phyloP scores from a whole-genome alignment of 169 alveolate genomes.

The Plasmodium gallinaceum region DNA sequence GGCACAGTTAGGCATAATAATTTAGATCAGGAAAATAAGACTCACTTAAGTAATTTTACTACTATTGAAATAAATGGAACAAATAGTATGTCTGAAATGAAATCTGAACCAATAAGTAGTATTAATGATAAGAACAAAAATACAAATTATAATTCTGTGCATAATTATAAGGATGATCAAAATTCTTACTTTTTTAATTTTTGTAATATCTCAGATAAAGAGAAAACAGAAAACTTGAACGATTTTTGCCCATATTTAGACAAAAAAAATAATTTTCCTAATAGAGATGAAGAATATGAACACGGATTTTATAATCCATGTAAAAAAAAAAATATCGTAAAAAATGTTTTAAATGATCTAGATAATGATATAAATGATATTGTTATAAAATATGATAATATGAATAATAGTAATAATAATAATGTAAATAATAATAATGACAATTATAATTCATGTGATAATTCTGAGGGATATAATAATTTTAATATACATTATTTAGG shows the following conservation, averaged over 20 bases:
- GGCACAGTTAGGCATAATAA: background rate
- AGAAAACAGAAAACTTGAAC: conserved; percentile 4
- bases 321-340: background rate
- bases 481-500: conserved; percentile 67
- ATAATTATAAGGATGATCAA: conserved; percentile 12
- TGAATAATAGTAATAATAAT: background rate
- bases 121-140: background rate
- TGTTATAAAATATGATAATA: conserved; percentile 18
- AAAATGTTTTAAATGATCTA: conserved; percentile 13
- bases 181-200: conserved; percentile 23
- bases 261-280: background rate
- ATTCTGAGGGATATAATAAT: conserved; percentile 31
- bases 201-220: conserved; percentile 1
- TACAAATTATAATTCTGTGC: background rate
- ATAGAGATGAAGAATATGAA: conserved; percentile 9
- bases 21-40: background rate
- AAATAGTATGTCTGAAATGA: background rate
- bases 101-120: background rate
- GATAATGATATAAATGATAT: conserved; percentile 18
- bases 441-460: background rate
- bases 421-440: background rate
- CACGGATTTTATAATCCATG: conserved; percentile 1
- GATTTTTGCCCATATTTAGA: conserved; percentile 14
- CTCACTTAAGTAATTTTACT: background rate
- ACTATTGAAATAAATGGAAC: background rate